These are phyloP conservation scores for Coleophoma crateriformis DNA, from an alignment of 2,329 filamentous ascomycete genomes.

Conservation along the genomic window DNA sequence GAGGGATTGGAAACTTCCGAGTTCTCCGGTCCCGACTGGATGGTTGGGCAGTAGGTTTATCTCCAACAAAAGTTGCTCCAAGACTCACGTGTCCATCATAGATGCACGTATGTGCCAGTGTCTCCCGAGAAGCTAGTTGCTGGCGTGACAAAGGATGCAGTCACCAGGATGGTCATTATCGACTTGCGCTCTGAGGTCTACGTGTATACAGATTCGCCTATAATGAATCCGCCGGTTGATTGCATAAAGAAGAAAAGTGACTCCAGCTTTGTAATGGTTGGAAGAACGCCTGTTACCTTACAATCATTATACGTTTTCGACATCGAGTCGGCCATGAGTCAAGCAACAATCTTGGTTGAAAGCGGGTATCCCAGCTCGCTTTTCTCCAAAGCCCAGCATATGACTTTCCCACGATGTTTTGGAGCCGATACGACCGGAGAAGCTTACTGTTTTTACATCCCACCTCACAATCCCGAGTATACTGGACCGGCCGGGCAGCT, in stretches of 20 bases:
- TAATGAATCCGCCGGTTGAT: neutral
- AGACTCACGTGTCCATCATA: too few relatives aligned
- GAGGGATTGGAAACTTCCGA: neutral
- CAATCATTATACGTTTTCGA: neutral
- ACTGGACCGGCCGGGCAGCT: neutral
- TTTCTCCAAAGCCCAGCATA: neutral
- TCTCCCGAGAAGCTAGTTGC: neutral
- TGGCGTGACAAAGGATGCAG: neutral
- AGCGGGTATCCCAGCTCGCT: neutral
- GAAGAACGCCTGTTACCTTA: neutral
- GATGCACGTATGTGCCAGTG: neutral
- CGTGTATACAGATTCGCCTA: neutral
- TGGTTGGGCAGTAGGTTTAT: neutral
- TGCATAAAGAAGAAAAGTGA: neutral
- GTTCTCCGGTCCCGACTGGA: neutral
- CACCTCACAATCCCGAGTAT: neutral
- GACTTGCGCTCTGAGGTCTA: neutral
- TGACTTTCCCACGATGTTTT: neutral
- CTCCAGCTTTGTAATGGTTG: neutral
- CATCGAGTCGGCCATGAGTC: neutral
- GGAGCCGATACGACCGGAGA: conserved; percentile 24
- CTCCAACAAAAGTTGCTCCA: neutral
- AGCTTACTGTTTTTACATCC: neutral
- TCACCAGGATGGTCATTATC: neutral
- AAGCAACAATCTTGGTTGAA: neutral